These are phyloP conservation scores for Balakata baccata DNA, from an alignment of 345 rosid genomes.

Conservation along the genomic window DNA sequence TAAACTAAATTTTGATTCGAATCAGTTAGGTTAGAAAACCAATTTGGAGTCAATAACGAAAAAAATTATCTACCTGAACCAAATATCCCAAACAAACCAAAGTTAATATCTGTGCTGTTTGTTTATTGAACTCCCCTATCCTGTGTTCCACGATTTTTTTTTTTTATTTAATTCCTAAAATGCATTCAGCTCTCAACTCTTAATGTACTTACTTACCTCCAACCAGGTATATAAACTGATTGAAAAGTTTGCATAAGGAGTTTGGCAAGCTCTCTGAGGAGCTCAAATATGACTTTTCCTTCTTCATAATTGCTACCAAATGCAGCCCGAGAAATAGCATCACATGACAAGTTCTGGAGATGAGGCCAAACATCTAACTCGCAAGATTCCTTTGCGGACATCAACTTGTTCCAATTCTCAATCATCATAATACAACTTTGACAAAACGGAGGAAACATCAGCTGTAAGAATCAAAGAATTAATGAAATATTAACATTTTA, in stretches of 20 bases:
- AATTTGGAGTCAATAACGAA: too few relatives aligned
- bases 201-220: conserved; percentile 46
- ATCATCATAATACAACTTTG: conserved; percentile 32
- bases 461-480: conserved; percentile 13
- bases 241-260: not conserved
- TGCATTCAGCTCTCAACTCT: too few relatives aligned
- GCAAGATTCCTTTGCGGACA: not conserved
- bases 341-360: conserved; percentile 38
- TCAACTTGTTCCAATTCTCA: conserved; percentile 29
- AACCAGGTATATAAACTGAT: conserved; percentile 36
- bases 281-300: conserved; percentile 42
- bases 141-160: too few relatives aligned
- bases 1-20: too few relatives aligned
- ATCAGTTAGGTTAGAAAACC: too few relatives aligned
- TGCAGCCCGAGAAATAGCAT: conserved; percentile 46
- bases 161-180: too few relatives aligned
- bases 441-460: conserved; percentile 32
- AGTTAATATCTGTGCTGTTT: too few relatives aligned
- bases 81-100: too few relatives aligned
- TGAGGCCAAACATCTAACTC: conserved; percentile 44
- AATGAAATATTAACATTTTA: not conserved
- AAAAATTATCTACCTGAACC: too few relatives aligned
- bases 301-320: conserved; percentile 49
- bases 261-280: conserved; percentile 24
- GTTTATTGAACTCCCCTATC: too few relatives aligned